Conservation (phyloP, 2,329 filamentous ascomycete genomes). For the Pyrenophora graminea region DNA sequence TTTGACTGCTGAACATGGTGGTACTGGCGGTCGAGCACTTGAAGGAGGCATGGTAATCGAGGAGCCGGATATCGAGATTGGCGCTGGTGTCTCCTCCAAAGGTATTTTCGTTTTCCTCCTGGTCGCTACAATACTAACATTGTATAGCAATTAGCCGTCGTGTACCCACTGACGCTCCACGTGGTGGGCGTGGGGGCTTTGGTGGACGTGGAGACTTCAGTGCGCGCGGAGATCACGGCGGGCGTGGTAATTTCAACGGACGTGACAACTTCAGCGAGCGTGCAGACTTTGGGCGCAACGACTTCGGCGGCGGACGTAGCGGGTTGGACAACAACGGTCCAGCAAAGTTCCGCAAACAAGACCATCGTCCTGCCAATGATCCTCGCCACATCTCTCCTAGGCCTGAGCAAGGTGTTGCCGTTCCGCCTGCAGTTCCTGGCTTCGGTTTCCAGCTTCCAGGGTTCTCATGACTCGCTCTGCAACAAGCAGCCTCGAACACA, state of each 20-base stretch:
- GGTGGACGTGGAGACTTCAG: constrained; percentile 9
- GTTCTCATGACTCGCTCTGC: constrained; percentile 16
- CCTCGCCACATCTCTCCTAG: constrained; percentile 42
- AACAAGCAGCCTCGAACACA: not conserved
- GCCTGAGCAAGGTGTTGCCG: constrained; percentile 51
- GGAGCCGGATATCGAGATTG: constrained; percentile 98
- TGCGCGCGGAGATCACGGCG: constrained; percentile 17
- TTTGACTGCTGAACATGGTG: constrained; percentile 88
- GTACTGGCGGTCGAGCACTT: constrained; percentile 81
- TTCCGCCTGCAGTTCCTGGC: constrained; percentile 59
- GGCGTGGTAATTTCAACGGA: constrained; percentile 22
- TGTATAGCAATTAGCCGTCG: constrained; percentile 41
- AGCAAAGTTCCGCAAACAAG: constrained; percentile 36
- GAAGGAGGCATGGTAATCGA: constrained; percentile 86
- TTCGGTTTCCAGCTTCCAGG: constrained; percentile 57
- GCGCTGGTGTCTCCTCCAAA: constrained; percentile 95
- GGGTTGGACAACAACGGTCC: constrained; percentile 20
- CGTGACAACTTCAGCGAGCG: constrained; percentile 9
- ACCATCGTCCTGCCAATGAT: constrained; percentile 31
- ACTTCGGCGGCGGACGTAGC: constrained; percentile 16
- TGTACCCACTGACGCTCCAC: constrained; percentile 39
- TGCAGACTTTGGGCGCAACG: constrained; percentile 10
- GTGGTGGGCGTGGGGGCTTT: constrained; percentile 23
- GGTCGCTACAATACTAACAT: constrained; percentile 15
- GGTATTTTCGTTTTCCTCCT: constrained; percentile 48